These are phyloP conservation scores for Delitschia confertaspora DNA, from an alignment of 495 filamentous ascomycete species.

Conservation along the genomic window DNA sequence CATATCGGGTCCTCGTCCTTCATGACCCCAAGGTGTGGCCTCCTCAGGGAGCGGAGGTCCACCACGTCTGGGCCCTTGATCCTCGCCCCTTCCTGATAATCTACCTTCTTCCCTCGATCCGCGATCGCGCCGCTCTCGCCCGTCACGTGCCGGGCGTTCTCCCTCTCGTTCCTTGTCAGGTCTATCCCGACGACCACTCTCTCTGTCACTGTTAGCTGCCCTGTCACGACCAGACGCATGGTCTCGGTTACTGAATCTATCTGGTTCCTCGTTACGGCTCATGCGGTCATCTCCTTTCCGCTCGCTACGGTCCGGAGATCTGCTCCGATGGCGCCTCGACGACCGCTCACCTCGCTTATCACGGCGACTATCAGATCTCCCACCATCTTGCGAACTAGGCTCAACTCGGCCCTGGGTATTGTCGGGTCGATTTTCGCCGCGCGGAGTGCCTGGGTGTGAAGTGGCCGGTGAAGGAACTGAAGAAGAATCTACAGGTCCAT, in stretches of 20 bases:
- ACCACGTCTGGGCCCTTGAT: slow-evolving; percentile 3
- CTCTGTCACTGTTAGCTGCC: neutral
- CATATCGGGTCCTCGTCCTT: neutral
- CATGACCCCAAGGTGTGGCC: neutral
- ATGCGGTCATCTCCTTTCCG: slow-evolving; percentile 7
- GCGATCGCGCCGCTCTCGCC: slow-evolving; percentile 3
- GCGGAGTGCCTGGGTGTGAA: slow-evolving; percentile 10
- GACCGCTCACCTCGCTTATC: slow-evolving; percentile 16
- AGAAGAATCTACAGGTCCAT: slow-evolving; percentile 4
- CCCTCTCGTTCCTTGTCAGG: neutral
- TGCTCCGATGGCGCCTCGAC: slow-evolving; percentile 15
- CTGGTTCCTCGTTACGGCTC: neutral
- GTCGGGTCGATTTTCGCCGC: slow-evolving; percentile 1
- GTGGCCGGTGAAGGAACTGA: neutral
- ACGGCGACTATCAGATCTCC: slow-evolving; percentile 13
- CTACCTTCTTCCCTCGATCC: neutral
- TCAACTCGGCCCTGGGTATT: neutral
- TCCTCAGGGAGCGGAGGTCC: slow-evolving; percentile 6
- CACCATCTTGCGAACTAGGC: slow-evolving; percentile 12
- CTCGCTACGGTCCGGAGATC: slow-evolving; percentile 18
- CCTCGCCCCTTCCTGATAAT: slow-evolving; percentile 1
- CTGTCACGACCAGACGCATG: slow-evolving; percentile 6
- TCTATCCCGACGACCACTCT: neutral
- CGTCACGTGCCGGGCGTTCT: neutral
- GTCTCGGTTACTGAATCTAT: neutral